Base-by-base conservation (phyloP, 2,329 filamentous ascomycete genomes). In the Septoria petroselini region DNA sequence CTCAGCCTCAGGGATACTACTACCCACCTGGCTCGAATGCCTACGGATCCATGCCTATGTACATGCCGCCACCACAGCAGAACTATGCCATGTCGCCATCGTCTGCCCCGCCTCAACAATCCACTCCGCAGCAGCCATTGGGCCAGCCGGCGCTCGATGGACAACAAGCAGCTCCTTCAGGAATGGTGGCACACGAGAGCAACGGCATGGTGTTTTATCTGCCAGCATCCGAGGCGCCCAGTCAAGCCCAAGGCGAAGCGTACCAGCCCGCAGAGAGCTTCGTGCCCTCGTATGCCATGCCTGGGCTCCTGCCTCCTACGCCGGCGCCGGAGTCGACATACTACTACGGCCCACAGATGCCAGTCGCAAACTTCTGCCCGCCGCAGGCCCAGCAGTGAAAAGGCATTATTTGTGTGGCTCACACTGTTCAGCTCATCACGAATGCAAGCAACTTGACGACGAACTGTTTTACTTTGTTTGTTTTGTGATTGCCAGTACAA, bases 141-240 rank as follows among this genome's bases (percentile, higher is more conserved):
- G 33, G 52, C 7, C 53, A 58, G 27, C 39, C 49, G 15, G 37
- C 47, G 4, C 45, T 51, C 19, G 31, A 38, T 3, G 50, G 58
- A 14, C 46, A 49, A 15, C 44, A 52, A 37, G 18, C 40, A 14
- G 70, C 73, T 23, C 81, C 79, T 57, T 70, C 73, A 2, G 76
- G 75, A 14, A 80, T 80, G 50, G 78, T 85, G 15, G 88, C 89
- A 0, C 91, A 96, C 68, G 91, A 97, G 72, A 84, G 85, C 57
- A 95, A 95, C 60, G 93, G 93, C 54, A 97, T 94, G 80, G 90
- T 95, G 1, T 97, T 95, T 69, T 98, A 95, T 67, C 91, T 65
- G 33, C 62, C 64, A 3, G 62, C 62, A 9, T 59, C 62, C 0
- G 63, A 67, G 42, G 65, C 62, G 15, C 53, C 54, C n/a, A 53